Evolutionary conservation across 2,329 filamentous ascomycete genomes (phyloP), one percentile per base, ranked within the genome.

Genomic region (Cladosporium velox): DNA sequence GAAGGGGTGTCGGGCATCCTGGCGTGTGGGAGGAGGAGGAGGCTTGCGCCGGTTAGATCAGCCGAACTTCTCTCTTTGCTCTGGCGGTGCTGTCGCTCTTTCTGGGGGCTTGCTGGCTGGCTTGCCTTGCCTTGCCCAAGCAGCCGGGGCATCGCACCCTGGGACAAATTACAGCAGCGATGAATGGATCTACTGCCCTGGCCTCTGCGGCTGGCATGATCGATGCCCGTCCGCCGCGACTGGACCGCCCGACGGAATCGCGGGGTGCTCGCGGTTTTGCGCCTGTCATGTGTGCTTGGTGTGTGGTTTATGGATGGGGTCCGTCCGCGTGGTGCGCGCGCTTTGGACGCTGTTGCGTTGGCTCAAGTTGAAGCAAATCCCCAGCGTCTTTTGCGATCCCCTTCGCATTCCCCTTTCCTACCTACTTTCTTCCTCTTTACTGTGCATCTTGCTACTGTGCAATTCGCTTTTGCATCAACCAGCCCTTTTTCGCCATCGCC

Each of bases 351-450:
- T 54, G 63, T 65, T 65, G 63, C 60, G 60, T 58, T 52, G 63
- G 41, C 63, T 52, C 34, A 58, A 58, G 34, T 38, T 7, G 34
- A 58, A 24, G 21, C 49, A 63, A 38, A 41, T 44, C 60, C 60
- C 59, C 60, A 52, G 59, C 49, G 44, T 62, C 49, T 52, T 52
- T 38, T 38, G 52, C 57, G 32, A 58, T 59, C 26, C 38, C 59
- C n/a, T 55, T 55, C 52, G 10, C 8, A 54, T 35, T 34, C 52
- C 68, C 57, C 57, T 65, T 67, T 65, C 59, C 57, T 59, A 24
- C 63, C 54, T 60, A 41, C 65, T 57, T 61, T 67, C 64, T 67
- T 66, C 57, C 65, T 38, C 63, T 55, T 64, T 38, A 26, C 62
- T 28, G 41, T 32, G 49, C 54, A 15, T 51, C 52, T 58, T 51